Base-by-base conservation (phyloP, 768 basidiomycete species). In the Pleurotus platypus region DNA sequence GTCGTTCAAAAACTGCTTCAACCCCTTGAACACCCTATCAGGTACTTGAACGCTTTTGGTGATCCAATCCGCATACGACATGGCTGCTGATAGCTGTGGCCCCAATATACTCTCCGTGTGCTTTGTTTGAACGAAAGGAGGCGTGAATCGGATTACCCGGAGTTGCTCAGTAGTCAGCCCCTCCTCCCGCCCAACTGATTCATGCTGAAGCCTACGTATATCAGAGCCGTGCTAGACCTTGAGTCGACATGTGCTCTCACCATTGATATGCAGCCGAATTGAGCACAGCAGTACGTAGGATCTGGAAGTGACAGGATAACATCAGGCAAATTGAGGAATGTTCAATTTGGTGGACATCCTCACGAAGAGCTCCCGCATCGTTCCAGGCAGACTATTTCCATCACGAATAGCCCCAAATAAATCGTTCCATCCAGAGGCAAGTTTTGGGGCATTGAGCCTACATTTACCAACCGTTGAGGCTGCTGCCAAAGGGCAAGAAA, bases 301-400 rank as follows among this genome's bases (percentile, higher is more conserved):
- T 56, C 39, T n/a, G 5, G 26, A 3, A 20, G 5, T 5, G 24
- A 26, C 24, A 26, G 24, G 13, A n/a, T 51, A 24, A 18, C 51
- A 42, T 39, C 35, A 47, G 24, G 18, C 18, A 16, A 27, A n/a
- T 26, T 26, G 24, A 26, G 39, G 40, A 15, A 3, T 45, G 8
- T 40, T 42, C 12, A 12, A 16, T 6, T n/a, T 6, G 42, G 24
- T 37, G 6, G 12, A 7, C 4, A 58, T 35, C 30, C 70, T 56
- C 51, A 73, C 72, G 42, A 72, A 62, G 16, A 74, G 63, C 55
- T 75, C 75, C 13, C 74, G 64, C 72, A 76, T 73, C 16, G 63
- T 49, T 2, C 63, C 67, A 47, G 70, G 67, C 11, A 71, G 59
- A 11, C 65, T 66, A 27, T 63, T 66, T 20, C 69, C 67, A 38